Percentiles rank a stretch among this genome's conserved stretches.
phyloP scores from a whole-genome alignment of 2,329 filamentous ascomycete genomes.

The Stagonosporopsis cucurbitacearum region DNA sequence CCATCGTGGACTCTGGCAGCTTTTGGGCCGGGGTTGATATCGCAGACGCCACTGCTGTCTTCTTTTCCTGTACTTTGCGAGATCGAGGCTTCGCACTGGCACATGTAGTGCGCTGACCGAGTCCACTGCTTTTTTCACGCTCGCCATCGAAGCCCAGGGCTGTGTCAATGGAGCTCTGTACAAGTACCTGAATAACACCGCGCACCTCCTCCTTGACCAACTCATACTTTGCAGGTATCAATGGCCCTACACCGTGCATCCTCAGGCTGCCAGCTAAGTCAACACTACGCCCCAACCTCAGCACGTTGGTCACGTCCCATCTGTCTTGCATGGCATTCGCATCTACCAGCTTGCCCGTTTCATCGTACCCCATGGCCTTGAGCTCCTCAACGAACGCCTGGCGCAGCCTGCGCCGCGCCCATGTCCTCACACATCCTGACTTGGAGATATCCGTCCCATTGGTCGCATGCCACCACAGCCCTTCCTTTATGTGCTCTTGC shows the following conservation, averaged over 20 bases:
- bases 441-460: slow-evolving; percentile 33
- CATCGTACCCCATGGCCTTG: slow-evolving; percentile 34
- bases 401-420: slow-evolving; percentile 40
- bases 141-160: slow-evolving; percentile 1
- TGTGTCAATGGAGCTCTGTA: slow-evolving; percentile 4
- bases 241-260: slow-evolving; percentile 27
- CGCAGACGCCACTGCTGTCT: background rate
- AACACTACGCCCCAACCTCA: slow-evolving; percentile 7
- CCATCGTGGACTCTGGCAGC: background rate
- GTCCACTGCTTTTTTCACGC: slow-evolving; percentile 1
- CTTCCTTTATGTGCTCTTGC: slow-evolving; percentile 27
- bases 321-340: background rate
- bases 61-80: background rate
- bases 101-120: background rate
- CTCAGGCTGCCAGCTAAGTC: slow-evolving; percentile 37
- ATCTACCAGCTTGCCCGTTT: slow-evolving; percentile 33
- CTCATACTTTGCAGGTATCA: slow-evolving; percentile 39
- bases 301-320: slow-evolving; percentile 4
- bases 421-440: slow-evolving; percentile 41
- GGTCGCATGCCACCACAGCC: slow-evolving; percentile 45
- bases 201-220: slow-evolving; percentile 22
- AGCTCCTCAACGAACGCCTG: slow-evolving; percentile 42
- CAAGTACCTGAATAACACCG: slow-evolving; percentile 1
- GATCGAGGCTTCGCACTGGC: background rate
- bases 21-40: background rate